Conservation (phyloP, 192 early-diverging fungal genomes). For the Coemansia asiatica region DNA sequence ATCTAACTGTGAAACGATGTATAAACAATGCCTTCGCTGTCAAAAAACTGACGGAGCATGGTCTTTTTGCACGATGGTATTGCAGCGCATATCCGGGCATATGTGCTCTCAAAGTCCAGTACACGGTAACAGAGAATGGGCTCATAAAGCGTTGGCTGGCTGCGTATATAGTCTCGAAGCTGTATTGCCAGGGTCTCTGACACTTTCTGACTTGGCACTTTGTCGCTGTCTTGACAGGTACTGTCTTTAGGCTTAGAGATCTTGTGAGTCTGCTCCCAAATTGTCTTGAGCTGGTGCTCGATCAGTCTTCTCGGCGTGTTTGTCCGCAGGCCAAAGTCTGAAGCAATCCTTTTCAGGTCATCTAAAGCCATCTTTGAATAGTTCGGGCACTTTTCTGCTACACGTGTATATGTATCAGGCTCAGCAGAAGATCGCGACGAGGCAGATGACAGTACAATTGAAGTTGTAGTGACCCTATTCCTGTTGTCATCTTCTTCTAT, state of each 20-base stretch:
- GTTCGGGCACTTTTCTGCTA: slow-evolving; percentile 3
- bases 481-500: not conserved
- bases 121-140: slow-evolving; percentile 32
- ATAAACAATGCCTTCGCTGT: slow-evolving; percentile 32
- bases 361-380: slow-evolving; percentile 11
- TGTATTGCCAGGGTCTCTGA: not conserved
- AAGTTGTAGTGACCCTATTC: not conserved
- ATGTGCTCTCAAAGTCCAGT: slow-evolving; percentile 24
- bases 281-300: slow-evolving; percentile 20
- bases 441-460: slow-evolving; percentile 7
- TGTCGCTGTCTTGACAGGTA: not conserved
- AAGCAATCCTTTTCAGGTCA: slow-evolving; percentile 13
- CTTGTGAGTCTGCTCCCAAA: slow-evolving; percentile 22
- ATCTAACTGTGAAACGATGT: slow-evolving; percentile 11
- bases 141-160: slow-evolving; percentile 15
- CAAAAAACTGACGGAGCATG: slow-evolving; percentile 32
- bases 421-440: no score
- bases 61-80: slow-evolving; percentile 20
- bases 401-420: not conserved
- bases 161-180: slow-evolving; percentile 23
- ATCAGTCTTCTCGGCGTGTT: slow-evolving; percentile 24
- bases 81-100: slow-evolving; percentile 5
- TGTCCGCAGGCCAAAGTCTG: slow-evolving; percentile 14
- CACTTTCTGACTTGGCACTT: not conserved
- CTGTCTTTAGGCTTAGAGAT: not conserved